Evolutionary conservation across 768 basidiomycete species (phyloP), one percentile per base, ranked within the genome.

Genomic region (Phlegmacium glaucopus): DNA sequence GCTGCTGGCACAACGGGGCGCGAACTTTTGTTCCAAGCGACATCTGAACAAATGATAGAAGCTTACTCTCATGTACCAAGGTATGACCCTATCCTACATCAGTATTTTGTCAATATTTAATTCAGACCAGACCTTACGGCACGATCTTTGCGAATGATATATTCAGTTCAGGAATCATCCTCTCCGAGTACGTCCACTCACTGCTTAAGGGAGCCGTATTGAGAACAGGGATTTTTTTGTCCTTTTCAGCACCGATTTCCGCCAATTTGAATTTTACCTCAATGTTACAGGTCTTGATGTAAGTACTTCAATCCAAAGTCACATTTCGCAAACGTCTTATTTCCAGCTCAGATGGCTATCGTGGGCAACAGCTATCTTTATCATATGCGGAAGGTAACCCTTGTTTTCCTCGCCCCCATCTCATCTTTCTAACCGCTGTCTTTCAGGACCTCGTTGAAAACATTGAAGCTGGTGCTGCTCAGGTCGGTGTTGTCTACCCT

Each of bases 1-100:
- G 94, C 90, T 52, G 92, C 91, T 32, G 95, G 94, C 0, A 84
- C 85, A 2, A 83, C 80, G 6, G 94, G 95, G 0, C 87, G 83
- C 22, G 94, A 94, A 57, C 68, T 97, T 7, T 77, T 97, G 12
- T 98, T 98, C 73, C 95, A 98, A 72, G 95, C 94, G 0, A 97
- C 94, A 0, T 92, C 90, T 5, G 82, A 91, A 58, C 81, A 96
- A 64, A 96, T 98, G 94, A 89, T 96, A 5, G 76, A 86, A 40
- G 94, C 92, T 0, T 94, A 94, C 60, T 81, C 89, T 0, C 77
- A 83, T 55, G 90, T 90, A 0, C 91, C 93, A 3, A 75, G 87
- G 88, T 82, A 49, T 38, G 62, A 51, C 3, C 17, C 25, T 27
- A 37, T 9, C 18, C 27, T 27, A 37, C 17, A 27, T 17, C 36